phyloP scores from a whole-genome alignment of 1,284 basidiomycete species.

The Ceratobasidium sp. region DNA sequence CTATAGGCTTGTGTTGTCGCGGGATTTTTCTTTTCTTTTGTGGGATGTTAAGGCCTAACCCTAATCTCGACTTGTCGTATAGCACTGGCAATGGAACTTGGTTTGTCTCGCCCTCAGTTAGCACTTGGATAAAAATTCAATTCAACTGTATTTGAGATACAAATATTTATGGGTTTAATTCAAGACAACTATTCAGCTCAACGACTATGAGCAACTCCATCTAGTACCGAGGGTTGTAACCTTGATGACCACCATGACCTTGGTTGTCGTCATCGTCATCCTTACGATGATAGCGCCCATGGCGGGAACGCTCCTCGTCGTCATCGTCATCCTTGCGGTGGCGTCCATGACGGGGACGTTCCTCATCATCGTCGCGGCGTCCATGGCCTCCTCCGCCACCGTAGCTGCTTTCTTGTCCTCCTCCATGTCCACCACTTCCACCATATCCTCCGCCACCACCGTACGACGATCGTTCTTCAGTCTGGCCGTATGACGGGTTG shows the following conservation, averaged over 20 bases:
- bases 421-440: conserved; percentile 47
- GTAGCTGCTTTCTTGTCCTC: conserved; percentile 53
- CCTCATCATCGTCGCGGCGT: conserved; percentile 43
- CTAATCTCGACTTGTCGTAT: conserved; percentile 20
- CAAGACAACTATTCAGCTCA: conserved; percentile 3
- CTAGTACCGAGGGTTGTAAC: conserved; percentile 38
- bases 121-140: background rate
- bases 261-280: conserved; percentile 54
- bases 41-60: conserved; percentile 29
- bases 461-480: background rate
- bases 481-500: background rate
- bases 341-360: background rate
- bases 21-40: conserved; percentile 45
- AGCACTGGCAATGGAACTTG: background rate
- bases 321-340: too few relatives aligned
- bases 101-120: background rate
- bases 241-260: conserved; percentile 39
- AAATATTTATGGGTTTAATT: conserved; percentile 11
- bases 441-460: conserved; percentile 19
- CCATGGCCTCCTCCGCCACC: conserved; percentile 19
- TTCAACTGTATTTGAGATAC: conserved; percentile 3
- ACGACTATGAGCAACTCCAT: background rate
- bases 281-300: conserved; percentile 42
- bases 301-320: background rate
- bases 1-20: conserved; percentile 50